Percentiles rank a stretch among this genome's conserved stretches.
Evolutionary conservation across 73 alveolate species (phyloP).

Genomic region (Paramecium pentaurelia): DNA sequence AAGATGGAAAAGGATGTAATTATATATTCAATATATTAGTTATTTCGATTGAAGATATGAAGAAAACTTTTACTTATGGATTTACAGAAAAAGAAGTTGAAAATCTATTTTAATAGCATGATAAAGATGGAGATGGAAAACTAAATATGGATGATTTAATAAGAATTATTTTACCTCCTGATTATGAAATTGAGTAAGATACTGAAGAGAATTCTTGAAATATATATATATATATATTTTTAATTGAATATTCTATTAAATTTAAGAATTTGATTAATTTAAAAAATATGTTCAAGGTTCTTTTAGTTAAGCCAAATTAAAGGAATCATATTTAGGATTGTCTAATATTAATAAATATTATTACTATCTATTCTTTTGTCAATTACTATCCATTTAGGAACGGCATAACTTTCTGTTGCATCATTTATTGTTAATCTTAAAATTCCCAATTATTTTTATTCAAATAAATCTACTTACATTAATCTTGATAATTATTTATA

Average conservation of each 20-base stretch:
- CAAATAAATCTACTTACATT: neutral
- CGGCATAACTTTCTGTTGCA: neutral
- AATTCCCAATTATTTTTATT: neutral
- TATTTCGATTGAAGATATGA: constrained; percentile 51
- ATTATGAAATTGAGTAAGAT: constrained; percentile 44
- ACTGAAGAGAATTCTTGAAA: constrained; percentile 10
- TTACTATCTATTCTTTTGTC: neutral
- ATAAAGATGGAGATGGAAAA: constrained; percentile 51
- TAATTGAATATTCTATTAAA: neutral
- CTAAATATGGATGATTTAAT: constrained; percentile 47
- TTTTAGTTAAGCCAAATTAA: neutral
- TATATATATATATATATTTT: neutral
- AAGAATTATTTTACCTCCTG: constrained; percentile 56
- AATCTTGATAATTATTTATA: neutral
- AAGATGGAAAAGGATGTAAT: constrained; percentile 57
- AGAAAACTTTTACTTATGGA: constrained; percentile 51
- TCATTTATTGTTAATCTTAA: neutral
- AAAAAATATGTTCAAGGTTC: neutral
- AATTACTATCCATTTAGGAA: neutral
- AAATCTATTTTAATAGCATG: constrained; percentile 40
- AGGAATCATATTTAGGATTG: neutral
- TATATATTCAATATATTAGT: neutral
- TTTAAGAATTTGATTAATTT: neutral
- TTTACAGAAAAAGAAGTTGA: constrained; percentile 52
- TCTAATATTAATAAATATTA: neutral